Conservation (phyloP, 2,329 filamentous ascomycete genomes). For the Ilyonectria mors-panacis region DNA sequence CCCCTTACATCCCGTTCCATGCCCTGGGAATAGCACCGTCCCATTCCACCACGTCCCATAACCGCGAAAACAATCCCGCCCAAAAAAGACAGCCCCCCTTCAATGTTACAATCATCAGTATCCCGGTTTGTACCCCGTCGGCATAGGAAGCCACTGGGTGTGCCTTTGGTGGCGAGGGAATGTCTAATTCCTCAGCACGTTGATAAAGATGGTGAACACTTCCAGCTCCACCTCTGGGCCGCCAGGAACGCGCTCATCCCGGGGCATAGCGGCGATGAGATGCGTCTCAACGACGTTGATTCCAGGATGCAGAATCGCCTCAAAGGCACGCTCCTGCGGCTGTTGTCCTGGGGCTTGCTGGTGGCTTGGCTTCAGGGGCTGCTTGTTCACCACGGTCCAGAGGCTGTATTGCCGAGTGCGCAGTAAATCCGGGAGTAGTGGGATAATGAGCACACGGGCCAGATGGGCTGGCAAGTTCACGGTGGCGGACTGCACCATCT, state of each 20-base stretch:
- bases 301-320: slow-evolving; percentile 78
- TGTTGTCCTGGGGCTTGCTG: slow-evolving; percentile 70
- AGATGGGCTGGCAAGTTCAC: slow-evolving; percentile 78
- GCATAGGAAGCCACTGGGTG: background rate
- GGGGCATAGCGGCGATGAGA: slow-evolving; percentile 79
- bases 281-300: slow-evolving; percentile 86
- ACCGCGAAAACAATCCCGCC: slow-evolving; percentile 22
- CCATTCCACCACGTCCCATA: slow-evolving; percentile 6
- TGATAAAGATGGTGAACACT: slow-evolving; percentile 81
- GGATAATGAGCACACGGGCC: slow-evolving; percentile 79
- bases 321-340: slow-evolving; percentile 78
- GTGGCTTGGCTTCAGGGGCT: slow-evolving; percentile 66
- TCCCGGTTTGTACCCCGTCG: background rate
- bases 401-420: slow-evolving; percentile 81
- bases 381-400: slow-evolving; percentile 80
- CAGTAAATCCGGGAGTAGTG: slow-evolving; percentile 74
- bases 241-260: slow-evolving; percentile 68
- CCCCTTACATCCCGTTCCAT: slow-evolving; percentile 11
- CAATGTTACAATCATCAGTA: slow-evolving; percentile 24
- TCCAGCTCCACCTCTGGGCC: slow-evolving; percentile 82
- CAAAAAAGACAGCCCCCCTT: slow-evolving; percentile 8
- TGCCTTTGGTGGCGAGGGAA: slow-evolving; percentile 4
- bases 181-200: slow-evolving; percentile 70
- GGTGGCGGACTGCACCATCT: slow-evolving; percentile 80
- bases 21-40: slow-evolving; percentile 11